Evolutionary conservation across 108 stramenopile species (phyloP), one percentile per base, ranked within the genome.

Genomic region (Cylindrotheca closterium): DNA sequence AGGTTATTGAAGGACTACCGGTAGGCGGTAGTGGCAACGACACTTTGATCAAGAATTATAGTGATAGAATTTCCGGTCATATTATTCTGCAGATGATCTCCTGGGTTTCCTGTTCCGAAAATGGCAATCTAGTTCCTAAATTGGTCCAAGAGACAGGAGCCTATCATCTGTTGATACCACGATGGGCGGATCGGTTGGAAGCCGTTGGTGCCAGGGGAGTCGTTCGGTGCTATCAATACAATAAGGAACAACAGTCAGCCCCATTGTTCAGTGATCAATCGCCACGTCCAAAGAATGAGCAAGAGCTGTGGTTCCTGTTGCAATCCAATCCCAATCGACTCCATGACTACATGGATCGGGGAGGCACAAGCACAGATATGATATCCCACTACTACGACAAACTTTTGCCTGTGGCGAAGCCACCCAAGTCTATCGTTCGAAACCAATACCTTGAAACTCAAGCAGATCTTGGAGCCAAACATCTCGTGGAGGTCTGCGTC

Each of bases 371-470:
- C 17, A 45, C 47, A 22, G 79, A 80, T 55, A 89, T 89, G 85
- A 84, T 86, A 24, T 79, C 82, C 1, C 88, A 89, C 65, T 86
- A 86, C 51, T 89, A 86, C 60, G 88, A 89, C 67, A 89, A 89
- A 58, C 69, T 89, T 1, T 62, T 86, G 2, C 88, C 84, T 67
- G 65, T 89, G 22, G 80, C 88, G 10, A 70, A 80, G n/a, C 85
- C 84, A 28, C 88, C 88, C 27, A 47, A 65, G 8, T 63, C 70
- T 0, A 77, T 86, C 51, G 83, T 89, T 17, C 75, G 71, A 12
- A 89, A 86, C 63, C 19, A 51, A 28, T 86, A 86, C 53, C 55
- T 86, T 32, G 82, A 82, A 53, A 30, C 60, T 2, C 58, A 58
- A 57, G 73, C 74, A 3, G 31, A 56, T 55, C 72, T 73, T 21